Conservation (phyloP, 495 filamentous ascomycete genomes). For the Hypoxylon perforatum region DNA sequence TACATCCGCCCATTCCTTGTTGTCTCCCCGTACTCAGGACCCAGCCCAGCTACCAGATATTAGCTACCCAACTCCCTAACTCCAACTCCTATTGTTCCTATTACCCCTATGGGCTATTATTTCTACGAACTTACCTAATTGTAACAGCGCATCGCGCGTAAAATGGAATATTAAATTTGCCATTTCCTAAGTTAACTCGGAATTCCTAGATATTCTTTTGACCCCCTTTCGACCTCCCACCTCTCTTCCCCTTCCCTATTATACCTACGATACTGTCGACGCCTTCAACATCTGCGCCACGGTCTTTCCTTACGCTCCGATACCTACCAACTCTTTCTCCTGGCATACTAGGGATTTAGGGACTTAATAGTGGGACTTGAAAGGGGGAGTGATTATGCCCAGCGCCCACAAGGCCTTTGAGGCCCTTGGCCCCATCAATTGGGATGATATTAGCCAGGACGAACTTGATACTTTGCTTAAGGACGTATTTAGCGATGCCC, state of each 20-base stretch:
- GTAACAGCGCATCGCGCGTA: not conserved
- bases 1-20: not conserved
- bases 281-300: not conserved
- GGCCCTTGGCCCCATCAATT: slow-evolving; percentile 75
- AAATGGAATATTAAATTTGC: slow-evolving; percentile 16
- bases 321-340: not conserved
- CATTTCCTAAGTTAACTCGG: not conserved
- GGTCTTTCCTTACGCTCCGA: not conserved
- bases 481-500: slow-evolving; percentile 70
- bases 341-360: not conserved
- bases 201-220: slow-evolving; percentile 5
- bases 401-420: slow-evolving; percentile 79
- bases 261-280: not conserved
- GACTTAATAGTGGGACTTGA: not conserved
- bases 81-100: not conserved
- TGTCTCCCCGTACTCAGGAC: not conserved
- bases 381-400: slow-evolving; percentile 57
- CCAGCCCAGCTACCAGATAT: too few species aligned
- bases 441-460: slow-evolving; percentile 67
- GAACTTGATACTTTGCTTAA: slow-evolving; percentile 66
- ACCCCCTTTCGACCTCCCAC: not conserved
- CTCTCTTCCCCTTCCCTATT: not conserved
- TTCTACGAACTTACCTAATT: slow-evolving; percentile 9
- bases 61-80: too few species aligned
- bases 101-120: slow-evolving; percentile 12